Conservation (phyloP, 345 rosid genomes). For the Lagerstroemia speciosa region DNA sequence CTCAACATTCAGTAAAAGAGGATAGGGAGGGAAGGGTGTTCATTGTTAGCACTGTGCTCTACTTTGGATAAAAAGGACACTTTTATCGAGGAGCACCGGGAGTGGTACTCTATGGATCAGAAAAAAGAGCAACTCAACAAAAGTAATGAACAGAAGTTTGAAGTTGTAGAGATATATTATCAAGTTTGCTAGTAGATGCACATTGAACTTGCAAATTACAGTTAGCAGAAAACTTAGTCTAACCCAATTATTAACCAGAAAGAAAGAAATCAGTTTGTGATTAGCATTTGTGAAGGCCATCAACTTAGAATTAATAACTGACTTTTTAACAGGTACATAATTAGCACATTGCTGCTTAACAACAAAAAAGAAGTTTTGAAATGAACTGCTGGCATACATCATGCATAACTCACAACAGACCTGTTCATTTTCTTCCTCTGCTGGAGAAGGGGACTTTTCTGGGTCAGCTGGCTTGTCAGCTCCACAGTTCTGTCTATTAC, state of each 20-base stretch:
- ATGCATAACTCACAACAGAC: slow-evolving; percentile 46
- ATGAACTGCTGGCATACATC: slow-evolving; percentile 21
- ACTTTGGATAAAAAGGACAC: no score
- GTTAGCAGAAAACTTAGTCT: neutral
- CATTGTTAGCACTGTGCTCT: neutral
- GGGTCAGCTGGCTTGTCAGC: slow-evolving; percentile 80
- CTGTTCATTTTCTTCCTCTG: slow-evolving; percentile 70
- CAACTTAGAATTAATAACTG: neutral
- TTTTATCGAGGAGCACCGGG: neutral
- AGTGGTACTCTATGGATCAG: neutral
- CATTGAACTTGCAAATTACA: neutral
- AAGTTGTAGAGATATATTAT: neutral
- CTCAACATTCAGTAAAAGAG: neutral
- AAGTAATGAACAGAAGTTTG: neutral
- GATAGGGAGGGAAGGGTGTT: neutral
- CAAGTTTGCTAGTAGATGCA: neutral
- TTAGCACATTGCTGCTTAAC: slow-evolving; percentile 12
- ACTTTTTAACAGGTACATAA: slow-evolving; percentile 9
- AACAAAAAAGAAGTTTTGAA: slow-evolving; percentile 15
- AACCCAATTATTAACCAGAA: neutral
- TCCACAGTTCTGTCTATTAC: slow-evolving; percentile 95
- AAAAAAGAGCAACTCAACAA: neutral
- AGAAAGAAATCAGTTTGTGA: neutral
- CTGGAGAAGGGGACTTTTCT: slow-evolving; percentile 53
- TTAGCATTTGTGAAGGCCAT: neutral